These are phyloP conservation scores for Echinochloa phyllopogon DNA, from an alignment of 176 grass and related monocot species.

Conservation along the genomic window DNA sequence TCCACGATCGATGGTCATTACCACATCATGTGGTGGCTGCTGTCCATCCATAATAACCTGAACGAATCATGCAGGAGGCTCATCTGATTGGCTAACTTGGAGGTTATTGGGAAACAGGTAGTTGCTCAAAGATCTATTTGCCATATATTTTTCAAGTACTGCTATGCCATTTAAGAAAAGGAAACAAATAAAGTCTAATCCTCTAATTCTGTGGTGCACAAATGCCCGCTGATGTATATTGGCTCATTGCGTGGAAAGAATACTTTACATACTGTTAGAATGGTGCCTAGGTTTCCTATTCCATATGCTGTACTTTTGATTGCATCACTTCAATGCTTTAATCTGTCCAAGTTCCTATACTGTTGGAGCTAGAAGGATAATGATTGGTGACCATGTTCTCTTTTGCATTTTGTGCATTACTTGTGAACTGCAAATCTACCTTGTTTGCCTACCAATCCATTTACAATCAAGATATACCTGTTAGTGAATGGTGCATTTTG, in stretches of 20 bases:
- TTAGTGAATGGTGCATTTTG: constrained; percentile 28
- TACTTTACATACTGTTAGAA: neutral
- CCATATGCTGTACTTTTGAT: neutral
- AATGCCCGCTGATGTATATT: neutral
- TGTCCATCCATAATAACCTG: too few species aligned
- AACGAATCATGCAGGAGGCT: too few species aligned
- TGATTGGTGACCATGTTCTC: neutral
- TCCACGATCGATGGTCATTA: too few species aligned
- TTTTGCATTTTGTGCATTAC: constrained; percentile 25
- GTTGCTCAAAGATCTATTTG: too few species aligned
- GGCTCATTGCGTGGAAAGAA: too few species aligned
- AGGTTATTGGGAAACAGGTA: too few species aligned
- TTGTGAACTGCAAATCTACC: constrained; percentile 19
- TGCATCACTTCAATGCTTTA: neutral
- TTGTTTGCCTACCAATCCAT: constrained; percentile 6
- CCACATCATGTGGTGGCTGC: too few species aligned
- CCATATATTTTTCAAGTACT: too few species aligned
- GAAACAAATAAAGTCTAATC: too few species aligned
- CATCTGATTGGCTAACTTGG: too few species aligned
- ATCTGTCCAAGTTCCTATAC: constrained; percentile 22
- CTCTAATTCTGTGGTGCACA: too few species aligned
- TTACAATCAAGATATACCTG: constrained; percentile 25
- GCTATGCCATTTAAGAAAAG: too few species aligned
- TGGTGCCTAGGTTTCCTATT: neutral
- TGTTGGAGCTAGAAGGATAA: constrained; percentile 32